Percentiles rank a stretch among this genome's conserved stretches.
phyloP scores from a whole-genome alignment of 2,329 filamentous ascomycete genomes.

The Huntiella decipiens region DNA sequence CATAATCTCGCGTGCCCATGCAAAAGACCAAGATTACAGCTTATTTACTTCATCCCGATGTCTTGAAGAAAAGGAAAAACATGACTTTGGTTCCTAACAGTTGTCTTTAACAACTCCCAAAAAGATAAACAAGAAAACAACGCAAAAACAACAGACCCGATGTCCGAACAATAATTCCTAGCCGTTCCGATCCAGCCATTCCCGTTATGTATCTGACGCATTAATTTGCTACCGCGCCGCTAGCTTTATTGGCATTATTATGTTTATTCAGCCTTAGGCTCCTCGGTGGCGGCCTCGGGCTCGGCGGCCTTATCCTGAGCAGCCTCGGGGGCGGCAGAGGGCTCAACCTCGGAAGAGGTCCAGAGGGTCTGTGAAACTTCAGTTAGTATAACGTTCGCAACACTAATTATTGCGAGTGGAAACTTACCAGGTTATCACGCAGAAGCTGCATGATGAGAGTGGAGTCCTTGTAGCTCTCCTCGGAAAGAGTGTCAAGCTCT shows the following conservation, averaged over 20 bases:
- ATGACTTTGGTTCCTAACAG: constrained; percentile 6
- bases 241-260: constrained; percentile 20
- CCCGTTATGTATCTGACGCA: constrained; percentile 13
- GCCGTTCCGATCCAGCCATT: constrained; percentile 3
- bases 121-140: constrained; percentile 5
- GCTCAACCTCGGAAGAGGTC: constrained; percentile 96
- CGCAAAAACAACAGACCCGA: constrained; percentile 4
- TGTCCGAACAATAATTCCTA: constrained; percentile 7
- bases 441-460: constrained; percentile 98
- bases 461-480: constrained; percentile 99
- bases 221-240: constrained; percentile 15
- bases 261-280: constrained; percentile 50
- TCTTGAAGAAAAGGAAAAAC: constrained; percentile 7
- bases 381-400: background rate
- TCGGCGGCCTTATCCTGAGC: constrained; percentile 29
- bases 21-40: background rate
- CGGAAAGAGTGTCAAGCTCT: constrained; percentile 92
- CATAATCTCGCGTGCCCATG: background rate
- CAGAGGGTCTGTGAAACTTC: constrained; percentile 64
- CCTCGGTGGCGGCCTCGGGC: constrained; percentile 33
- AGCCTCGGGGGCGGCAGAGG: constrained; percentile 33
- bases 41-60: background rate
- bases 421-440: constrained; percentile 76
- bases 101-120: constrained; percentile 4
- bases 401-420: background rate